A percentile compares a stretch with the other conserved stretches of the same genome.
phyloP scores from a whole-genome alignment of 2,329 filamentous ascomycete genomes.

The Rachicladosporium sp. region DNA sequence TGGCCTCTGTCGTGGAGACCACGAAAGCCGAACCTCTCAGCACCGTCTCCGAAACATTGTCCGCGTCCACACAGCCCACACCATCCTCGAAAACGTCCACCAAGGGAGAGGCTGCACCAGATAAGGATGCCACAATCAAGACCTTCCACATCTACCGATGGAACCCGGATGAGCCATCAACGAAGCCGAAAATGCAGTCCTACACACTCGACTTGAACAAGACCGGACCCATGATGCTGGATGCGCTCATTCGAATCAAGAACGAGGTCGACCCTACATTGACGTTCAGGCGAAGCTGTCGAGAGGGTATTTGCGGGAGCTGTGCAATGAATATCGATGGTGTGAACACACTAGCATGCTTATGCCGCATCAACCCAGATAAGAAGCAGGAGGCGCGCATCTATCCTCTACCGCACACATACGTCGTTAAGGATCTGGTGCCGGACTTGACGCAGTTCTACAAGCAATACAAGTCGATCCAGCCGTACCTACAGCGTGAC shows the following conservation, averaged over 20 bases:
- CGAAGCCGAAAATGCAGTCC: slow-evolving; percentile 90
- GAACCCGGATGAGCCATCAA: slow-evolving; percentile 84
- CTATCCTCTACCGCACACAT: slow-evolving; percentile 96
- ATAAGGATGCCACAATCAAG: slow-evolving; percentile 57
- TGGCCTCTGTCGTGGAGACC: slow-evolving; percentile 25
- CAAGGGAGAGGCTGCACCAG: slow-evolving; percentile 47
- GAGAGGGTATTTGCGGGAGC: slow-evolving; percentile 96
- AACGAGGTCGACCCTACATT: slow-evolving; percentile 95
- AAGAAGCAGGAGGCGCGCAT: slow-evolving; percentile 73
- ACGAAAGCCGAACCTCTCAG: slow-evolving; percentile 21
- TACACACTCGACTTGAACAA: slow-evolving; percentile 96
- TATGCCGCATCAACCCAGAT: slow-evolving; percentile 91
- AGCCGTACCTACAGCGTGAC: slow-evolving; percentile 91
- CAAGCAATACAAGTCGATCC: slow-evolving; percentile 99
- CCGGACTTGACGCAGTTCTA: slow-evolving; percentile 98
- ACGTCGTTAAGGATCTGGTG: slow-evolving; percentile 97
- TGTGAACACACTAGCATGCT: slow-evolving; percentile 90
- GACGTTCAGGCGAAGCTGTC: slow-evolving; percentile 89
- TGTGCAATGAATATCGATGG: slow-evolving; percentile 99
- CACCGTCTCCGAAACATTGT: slow-evolving; percentile 18
- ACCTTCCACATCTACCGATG: slow-evolving; percentile 98
- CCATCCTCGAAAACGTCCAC: slow-evolving; percentile 46
- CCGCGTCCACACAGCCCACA: slow-evolving; percentile 21
- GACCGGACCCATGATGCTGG: slow-evolving; percentile 96
- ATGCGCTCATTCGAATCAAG: slow-evolving; percentile 96